A percentile compares a stretch with the other conserved stretches of the same genome.
Conservation (phyloP, 306 rosid genomes). For the Quercus wislizeni region DNA sequence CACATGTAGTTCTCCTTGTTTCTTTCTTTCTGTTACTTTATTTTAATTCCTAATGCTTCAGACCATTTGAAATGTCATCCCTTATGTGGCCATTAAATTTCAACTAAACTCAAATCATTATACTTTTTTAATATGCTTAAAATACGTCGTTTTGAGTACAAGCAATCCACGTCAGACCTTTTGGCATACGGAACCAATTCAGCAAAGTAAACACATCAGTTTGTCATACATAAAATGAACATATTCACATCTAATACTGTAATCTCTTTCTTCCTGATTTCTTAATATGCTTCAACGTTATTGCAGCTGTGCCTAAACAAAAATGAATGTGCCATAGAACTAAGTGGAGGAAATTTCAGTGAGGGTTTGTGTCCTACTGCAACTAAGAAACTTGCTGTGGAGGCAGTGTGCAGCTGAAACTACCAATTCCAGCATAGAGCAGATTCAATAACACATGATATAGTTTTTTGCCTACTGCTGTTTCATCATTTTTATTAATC, state of each 20-base stretch:
- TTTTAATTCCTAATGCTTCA: not conserved
- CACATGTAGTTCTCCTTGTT: not conserved
- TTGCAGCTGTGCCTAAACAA: conserved; percentile 69
- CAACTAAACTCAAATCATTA: too few species aligned
- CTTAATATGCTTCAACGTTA: conserved; percentile 13
- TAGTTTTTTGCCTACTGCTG: not conserved
- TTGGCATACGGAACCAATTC: not conserved
- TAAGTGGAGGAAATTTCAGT: conserved; percentile 53
- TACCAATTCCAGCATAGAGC: not conserved
- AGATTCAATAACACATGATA: not conserved
- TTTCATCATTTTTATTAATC: not conserved
- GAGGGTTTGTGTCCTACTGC: conserved; percentile 41
- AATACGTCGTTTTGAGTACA: too few species aligned
- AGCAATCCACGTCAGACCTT: too few species aligned
- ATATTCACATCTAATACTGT: not conserved
- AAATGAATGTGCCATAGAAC: conserved; percentile 51
- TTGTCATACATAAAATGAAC: not conserved
- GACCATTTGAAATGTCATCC: too few species aligned
- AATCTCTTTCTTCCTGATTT: not conserved
- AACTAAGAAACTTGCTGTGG: conserved; percentile 75
- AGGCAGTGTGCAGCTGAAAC: conserved; percentile 64
- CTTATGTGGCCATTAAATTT: too few species aligned
- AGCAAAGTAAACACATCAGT: not conserved
- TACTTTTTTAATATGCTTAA: too few species aligned
- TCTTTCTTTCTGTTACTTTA: not conserved